Percentiles rank a stretch among this genome's conserved stretches.
phyloP scores from a whole-genome alignment of 306 rosid species.

The Arachis hypogaea region DNA sequence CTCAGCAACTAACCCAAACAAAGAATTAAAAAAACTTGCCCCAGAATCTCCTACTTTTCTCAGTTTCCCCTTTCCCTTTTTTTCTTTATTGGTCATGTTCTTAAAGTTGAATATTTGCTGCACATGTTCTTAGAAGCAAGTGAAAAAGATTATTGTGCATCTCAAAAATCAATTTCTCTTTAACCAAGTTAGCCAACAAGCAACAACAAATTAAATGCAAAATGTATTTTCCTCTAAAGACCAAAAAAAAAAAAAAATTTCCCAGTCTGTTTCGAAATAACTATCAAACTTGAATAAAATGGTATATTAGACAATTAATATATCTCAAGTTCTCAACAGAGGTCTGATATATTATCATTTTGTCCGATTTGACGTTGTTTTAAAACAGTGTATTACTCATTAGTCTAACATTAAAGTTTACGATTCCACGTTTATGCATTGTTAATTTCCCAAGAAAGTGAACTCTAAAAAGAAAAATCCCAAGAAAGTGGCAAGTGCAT shows the following conservation, averaged over 20 bases:
- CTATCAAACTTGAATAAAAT: too few species aligned
- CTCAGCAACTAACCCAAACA: conserved; percentile 13
- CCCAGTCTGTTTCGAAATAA: too few species aligned
- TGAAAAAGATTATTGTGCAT: not conserved
- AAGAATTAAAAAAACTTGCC: not conserved
- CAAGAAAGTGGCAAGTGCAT: conserved; percentile 14
- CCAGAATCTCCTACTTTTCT: conserved; percentile 25
- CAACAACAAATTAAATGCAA: not conserved
- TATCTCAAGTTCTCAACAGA: too few species aligned
- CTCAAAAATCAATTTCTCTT: conserved; percentile 12
- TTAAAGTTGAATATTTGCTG: conserved; percentile 17
- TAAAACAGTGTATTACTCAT: too few species aligned
- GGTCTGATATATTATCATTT: too few species aligned
- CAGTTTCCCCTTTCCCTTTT: conserved; percentile 20
- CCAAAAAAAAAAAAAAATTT: too few species aligned
- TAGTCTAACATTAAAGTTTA: conserved; percentile 17
- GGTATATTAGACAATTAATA: too few species aligned
- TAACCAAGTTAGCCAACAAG: conserved; percentile 20
- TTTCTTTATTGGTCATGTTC: not conserved
- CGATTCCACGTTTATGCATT: conserved; percentile 24
- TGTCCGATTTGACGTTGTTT: too few species aligned
- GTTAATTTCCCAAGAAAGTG: conserved; percentile 24
- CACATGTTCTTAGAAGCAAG: conserved; percentile 20
- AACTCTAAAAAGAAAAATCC: not conserved
- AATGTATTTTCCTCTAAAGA: conserved; percentile 9